Evolutionary conservation across 257 asterid species (phyloP), one percentile per base, ranked within the genome.

Genomic region (Nicotiana undulata): DNA sequence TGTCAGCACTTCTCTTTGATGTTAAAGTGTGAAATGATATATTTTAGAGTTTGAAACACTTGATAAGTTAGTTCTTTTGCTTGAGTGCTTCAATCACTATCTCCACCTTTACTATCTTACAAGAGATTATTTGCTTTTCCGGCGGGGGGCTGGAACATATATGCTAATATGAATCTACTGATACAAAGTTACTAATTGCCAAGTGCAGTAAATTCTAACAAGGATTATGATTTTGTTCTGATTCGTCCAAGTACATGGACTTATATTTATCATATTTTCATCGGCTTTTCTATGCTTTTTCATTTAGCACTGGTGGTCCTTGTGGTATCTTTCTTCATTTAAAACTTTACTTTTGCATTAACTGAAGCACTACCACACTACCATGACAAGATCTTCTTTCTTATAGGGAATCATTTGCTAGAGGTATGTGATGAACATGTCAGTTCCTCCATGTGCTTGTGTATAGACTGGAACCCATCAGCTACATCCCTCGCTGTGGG

Each of bases 371-470:
- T 58, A 34, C 20, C 28, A 81, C 28, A 76, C 80, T 58, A 55
- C 29, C n/a, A 81, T 44, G 80, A 1, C 55, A 51, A 9, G 34
- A 61, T 55, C 16, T 16, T 40, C 37, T 76, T 56, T 20, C 28
- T 77, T 85, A 79, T 87, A 96, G 99, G 91, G 72, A 82, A 56
- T 78, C 40, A 37, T 82, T 87, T 96, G 29, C 83, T 84, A 56
- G 96, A 89, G 86, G 52, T 91, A 55, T 80, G 80, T 56, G 85
- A 88, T 46, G 86, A 92, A 77, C 64, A 82, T 24, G 81, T 94
- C 64, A 94, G 98, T 89, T 90, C 97, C 12, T 74, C 79, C 75
- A 96, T 96, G 99, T 94, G 97, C 87, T 85, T 94, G 89, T 94
- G 94, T 84, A 80, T 96, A 20, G 97, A 96, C 79, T 96, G 99